A percentile compares a stretch with the other conserved stretches of the same genome.
Conservation (phyloP, 768 basidiomycete species). For the Hemileccinum rubropunctum region DNA sequence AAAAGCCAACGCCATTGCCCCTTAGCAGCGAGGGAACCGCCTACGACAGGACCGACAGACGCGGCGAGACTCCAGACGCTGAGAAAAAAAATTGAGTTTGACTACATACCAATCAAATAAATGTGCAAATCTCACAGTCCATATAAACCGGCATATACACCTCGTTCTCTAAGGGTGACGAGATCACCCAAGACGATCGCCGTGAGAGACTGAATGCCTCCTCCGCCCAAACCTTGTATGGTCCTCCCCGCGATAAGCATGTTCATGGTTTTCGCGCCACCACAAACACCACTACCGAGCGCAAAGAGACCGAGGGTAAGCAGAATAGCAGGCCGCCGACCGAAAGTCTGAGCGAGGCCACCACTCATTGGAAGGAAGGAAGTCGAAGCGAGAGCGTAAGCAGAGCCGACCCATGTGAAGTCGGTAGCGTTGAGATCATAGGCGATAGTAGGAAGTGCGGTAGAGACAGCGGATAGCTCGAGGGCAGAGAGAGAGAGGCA, state of each 20-base stretch:
- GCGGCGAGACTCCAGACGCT: conserved; percentile 37
- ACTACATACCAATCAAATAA: neutral
- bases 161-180: conserved; percentile 45
- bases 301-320: conserved; percentile 35
- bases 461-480: conserved; percentile 33
- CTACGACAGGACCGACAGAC: conserved; percentile 35
- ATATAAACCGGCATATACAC: conserved; percentile 36
- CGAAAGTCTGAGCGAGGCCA: conserved; percentile 39
- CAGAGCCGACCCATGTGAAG: conserved; percentile 45
- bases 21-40: conserved; percentile 31
- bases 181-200: conserved; percentile 47
- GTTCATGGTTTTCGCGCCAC: conserved; percentile 39
- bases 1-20: conserved; percentile 43
- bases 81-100: neutral
- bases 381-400: conserved; percentile 41
- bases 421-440: conserved; percentile 35
- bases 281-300: conserved; percentile 41
- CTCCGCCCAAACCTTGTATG: conserved; percentile 42
- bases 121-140: conserved; percentile 27
- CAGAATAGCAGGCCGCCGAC: conserved; percentile 35
- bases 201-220: conserved; percentile 36
- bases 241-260: conserved; percentile 42
- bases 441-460: conserved; percentile 43
- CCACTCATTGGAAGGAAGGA: conserved; percentile 41
- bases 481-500: conserved; percentile 32